Percentiles rank a stretch among this genome's conserved stretches.
Conservation (phyloP, 1,284 basidiomycete species). For the Malassezia psittaci region DNA sequence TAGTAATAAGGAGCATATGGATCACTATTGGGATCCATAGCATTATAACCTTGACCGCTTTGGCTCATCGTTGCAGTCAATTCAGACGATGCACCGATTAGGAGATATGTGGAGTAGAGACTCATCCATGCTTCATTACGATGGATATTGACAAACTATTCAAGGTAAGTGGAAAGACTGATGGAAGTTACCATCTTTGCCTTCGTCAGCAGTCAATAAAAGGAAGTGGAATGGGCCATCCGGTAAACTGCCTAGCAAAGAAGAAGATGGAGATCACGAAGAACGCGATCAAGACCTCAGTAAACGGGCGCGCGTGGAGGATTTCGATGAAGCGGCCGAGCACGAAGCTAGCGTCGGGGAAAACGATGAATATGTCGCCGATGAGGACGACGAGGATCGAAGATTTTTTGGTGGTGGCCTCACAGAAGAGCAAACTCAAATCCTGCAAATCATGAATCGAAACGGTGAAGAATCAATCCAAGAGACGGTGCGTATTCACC, state of each 20-base stretch:
- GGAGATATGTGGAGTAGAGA: neutral
- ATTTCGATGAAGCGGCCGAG: constrained; percentile 13
- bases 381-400: constrained; percentile 39
- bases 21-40: constrained; percentile 18
- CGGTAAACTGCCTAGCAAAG: constrained; percentile 14
- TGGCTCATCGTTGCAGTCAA: constrained; percentile 2
- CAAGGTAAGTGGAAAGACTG: constrained; percentile 21
- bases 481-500: constrained; percentile 3
- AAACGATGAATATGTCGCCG: constrained; percentile 13
- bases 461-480: constrained; percentile 10
- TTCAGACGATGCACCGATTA: neutral
- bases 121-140: neutral
- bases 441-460: constrained; percentile 40
- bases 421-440: constrained; percentile 35
- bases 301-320: constrained; percentile 22
- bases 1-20: constrained; percentile 46
- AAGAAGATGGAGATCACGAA: constrained; percentile 9
- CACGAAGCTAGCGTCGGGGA: neutral
- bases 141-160: constrained; percentile 47
- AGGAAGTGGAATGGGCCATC: constrained; percentile 34
- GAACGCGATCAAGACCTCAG: neutral
- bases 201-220: constrained; percentile 39
- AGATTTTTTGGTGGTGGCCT: constrained; percentile 44
- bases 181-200: constrained; percentile 29
- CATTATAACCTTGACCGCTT: constrained; percentile 10